Evolutionary conservation across 352 stramenopile genomes (phyloP).

Genomic region (Phytophthora boehmeriae): DNA sequence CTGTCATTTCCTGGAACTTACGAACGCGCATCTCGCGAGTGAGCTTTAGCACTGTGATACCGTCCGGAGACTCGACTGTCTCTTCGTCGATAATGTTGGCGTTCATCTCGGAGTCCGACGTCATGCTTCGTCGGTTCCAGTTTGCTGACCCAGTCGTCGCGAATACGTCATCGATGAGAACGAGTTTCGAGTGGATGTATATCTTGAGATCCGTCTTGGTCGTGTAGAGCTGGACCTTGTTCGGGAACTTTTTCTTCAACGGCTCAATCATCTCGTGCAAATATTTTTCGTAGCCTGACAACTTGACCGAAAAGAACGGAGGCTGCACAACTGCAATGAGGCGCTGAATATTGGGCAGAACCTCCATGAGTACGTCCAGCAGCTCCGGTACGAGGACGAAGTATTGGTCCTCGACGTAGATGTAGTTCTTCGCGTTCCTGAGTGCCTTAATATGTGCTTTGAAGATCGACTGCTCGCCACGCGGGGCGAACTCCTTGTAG

Average conservation of each 20-base stretch:
- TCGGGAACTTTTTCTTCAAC: constrained; percentile 38
- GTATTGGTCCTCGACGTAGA: constrained; percentile 40
- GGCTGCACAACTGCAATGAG: constrained; percentile 43
- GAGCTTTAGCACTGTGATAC: constrained; percentile 29
- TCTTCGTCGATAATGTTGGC: constrained; percentile 34
- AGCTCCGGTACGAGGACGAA: constrained; percentile 46
- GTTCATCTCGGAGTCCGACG: constrained; percentile 47
- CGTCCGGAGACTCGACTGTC: not conserved
- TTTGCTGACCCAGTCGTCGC: constrained; percentile 82
- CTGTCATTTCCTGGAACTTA: constrained; percentile 45
- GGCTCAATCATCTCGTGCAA: constrained; percentile 47
- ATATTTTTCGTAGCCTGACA: constrained; percentile 39
- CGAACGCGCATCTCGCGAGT: constrained; percentile 34
- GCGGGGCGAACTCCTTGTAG: constrained; percentile 58
- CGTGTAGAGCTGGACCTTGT: constrained; percentile 49
- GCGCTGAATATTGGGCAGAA: constrained; percentile 38
- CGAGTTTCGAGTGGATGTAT: constrained; percentile 68
- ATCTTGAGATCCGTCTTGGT: constrained; percentile 34
- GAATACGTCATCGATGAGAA: constrained; percentile 78
- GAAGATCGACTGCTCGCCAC: constrained; percentile 55
- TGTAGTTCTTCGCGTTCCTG: constrained; percentile 45
- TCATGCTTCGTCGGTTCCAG: constrained; percentile 86
- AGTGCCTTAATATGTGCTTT: constrained; percentile 47
- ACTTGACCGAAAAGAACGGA: constrained; percentile 17
- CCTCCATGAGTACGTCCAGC: constrained; percentile 36